These are phyloP conservation scores for Erythrophleum fordii DNA, from an alignment of 306 rosid species.

Conservation along the genomic window DNA sequence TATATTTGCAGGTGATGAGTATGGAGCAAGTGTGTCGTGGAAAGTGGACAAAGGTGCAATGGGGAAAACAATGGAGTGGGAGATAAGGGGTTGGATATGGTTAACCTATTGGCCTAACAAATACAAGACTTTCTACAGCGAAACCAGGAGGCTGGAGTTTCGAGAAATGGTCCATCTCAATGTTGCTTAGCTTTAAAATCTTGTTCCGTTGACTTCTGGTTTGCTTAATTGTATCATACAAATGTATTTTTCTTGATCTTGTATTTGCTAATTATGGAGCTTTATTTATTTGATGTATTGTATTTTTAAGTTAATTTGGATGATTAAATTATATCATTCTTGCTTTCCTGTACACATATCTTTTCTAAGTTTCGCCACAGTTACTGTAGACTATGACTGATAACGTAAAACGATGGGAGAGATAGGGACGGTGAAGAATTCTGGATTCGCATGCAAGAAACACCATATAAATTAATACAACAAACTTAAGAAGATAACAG, in stretches of 20 bases:
- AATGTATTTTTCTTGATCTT: background rate
- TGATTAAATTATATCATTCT: too few species aligned
- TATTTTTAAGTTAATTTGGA: too few species aligned
- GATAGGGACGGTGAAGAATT: background rate
- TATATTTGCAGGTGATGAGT: slow-evolving; percentile 84
- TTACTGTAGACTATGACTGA: background rate
- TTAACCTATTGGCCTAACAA: slow-evolving; percentile 94
- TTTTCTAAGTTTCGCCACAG: too few species aligned
- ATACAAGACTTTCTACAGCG: slow-evolving; percentile 67
- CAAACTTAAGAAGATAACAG: too few species aligned
- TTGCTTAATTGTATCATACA: too few species aligned
- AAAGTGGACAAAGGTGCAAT: slow-evolving; percentile 65
- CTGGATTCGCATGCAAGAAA: background rate
- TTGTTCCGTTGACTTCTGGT: background rate
- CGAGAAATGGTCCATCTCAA: slow-evolving; percentile 62
- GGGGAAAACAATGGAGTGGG: slow-evolving; percentile 88
- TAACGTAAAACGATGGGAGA: background rate
- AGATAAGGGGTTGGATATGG: slow-evolving; percentile 89
- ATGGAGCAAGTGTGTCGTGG: slow-evolving; percentile 83
- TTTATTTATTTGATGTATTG: background rate
- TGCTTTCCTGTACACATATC: too few species aligned
- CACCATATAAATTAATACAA: too few species aligned
- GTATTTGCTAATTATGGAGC: background rate
- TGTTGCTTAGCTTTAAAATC: slow-evolving; percentile 48
- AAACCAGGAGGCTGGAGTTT: slow-evolving; percentile 85